Conservation (phyloP, 2,329 filamentous ascomycete genomes). For the Leptoxyphium fumago region DNA sequence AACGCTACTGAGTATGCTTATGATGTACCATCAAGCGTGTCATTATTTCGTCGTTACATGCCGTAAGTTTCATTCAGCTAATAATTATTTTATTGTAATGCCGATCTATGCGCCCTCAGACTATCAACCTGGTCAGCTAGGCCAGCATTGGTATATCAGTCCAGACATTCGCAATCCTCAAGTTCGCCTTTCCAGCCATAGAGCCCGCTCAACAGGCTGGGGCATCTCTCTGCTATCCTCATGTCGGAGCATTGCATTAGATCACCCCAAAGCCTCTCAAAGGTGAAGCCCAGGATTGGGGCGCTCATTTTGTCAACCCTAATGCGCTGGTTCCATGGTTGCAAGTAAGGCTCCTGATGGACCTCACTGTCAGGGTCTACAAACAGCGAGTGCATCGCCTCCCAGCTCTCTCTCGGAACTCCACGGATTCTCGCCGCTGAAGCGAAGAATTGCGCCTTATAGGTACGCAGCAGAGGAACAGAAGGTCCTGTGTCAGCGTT, state of each 20-base stretch:
- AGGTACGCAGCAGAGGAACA: conserved; percentile 22
- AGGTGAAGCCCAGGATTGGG: conserved; percentile 21
- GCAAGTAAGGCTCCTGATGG: no score
- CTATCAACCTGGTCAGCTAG: no score
- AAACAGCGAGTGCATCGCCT: conserved; percentile 16
- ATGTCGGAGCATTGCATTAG: conserved; percentile 20
- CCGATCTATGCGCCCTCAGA: no score
- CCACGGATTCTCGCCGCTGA: conserved; percentile 29
- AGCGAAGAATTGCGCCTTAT: conserved; percentile 34
- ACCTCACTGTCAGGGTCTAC: conserved; percentile 8
- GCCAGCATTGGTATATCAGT: conserved; percentile 1
- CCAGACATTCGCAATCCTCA: conserved; percentile 14
- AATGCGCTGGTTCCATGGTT: conserved; percentile 4
- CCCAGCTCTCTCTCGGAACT: conserved; percentile 20
- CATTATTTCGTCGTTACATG: no score
- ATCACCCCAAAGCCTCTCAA: conserved; percentile 25
- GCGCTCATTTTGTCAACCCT: conserved; percentile 14
- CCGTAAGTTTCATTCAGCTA: no score
- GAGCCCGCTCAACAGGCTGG: conserved; percentile 9
- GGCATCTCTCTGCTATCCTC: conserved; percentile 11
- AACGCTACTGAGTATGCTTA: no score
- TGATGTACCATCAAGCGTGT: no score
- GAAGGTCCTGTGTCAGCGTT: conserved; percentile 4
- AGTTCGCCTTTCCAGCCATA: conserved; percentile 6
- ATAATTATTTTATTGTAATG: no score